Base-by-base conservation (phyloP, 192 early-diverging fungal genomes). In the Coemansia sp. region DNA sequence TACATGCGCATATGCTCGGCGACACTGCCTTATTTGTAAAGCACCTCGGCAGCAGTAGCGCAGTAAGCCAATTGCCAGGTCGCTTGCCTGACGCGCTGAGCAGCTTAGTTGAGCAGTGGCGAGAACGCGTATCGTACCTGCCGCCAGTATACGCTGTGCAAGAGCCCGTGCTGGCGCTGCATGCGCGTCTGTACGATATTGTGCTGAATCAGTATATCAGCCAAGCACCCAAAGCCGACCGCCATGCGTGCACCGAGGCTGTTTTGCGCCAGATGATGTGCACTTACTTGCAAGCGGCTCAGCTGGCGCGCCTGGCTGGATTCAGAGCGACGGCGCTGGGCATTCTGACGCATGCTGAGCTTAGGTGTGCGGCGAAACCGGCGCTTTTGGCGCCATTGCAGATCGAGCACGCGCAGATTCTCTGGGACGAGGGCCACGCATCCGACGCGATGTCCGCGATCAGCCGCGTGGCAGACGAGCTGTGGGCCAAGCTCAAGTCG, bases 1-100 rank as follows among this genome's bases (percentile, higher is more conserved):
- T 83, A 11, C 67, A 70, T 9, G 75, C 77, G 3, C 82, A 84
- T 32, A 84, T 84, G 82, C 68, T 84, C 14, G 77, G 76, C 46
- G 82, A 84, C 31, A 57, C 76, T 9, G 62, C 65, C 1, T 36
- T 84, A 12, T 49, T 78, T 22, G 73, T 56, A 2, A 46, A 31
- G 12, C 65, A 65, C 32, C 29, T 83, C 1, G 63, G 46, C 17
- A 31, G 25, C 31, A 53, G 24, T 24, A 65, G 22, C 14, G n/a
- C 31, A 35, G 31, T 63, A 42, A 39, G 32, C 14, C 39, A 42
- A 54, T 7, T 36, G 43, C n/a, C 24, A 40, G 14, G 31, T 19
- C n/a, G 43, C 32, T 19, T 62, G 47, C 43, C 47, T 22, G 29
- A 39, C 20, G 39, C 43, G 9, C 46, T 78, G 14, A 27, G 53